Conservation (phyloP, 495 filamentous ascomycete species). For the Articulospora tetracladia region DNA sequence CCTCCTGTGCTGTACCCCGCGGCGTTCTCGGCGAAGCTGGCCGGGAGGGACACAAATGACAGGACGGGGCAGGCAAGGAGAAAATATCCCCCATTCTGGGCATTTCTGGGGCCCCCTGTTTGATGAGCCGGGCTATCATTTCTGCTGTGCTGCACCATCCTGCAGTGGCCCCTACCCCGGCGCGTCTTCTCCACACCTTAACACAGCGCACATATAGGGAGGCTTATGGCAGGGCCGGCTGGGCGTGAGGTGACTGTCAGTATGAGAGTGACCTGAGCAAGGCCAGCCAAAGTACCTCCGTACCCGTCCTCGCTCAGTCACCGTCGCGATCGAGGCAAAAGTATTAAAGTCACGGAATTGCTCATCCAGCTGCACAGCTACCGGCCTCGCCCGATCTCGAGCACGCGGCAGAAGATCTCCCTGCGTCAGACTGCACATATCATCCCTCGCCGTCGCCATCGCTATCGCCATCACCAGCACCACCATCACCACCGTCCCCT, state of each 20-base stretch:
- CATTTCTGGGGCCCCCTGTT: background rate
- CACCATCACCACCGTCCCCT: background rate
- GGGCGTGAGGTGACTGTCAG: constrained; percentile 1
- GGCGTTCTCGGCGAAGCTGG: background rate
- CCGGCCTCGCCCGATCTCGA: background rate
- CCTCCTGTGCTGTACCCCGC: background rate
- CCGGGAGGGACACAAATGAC: background rate
- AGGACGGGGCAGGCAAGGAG: background rate
- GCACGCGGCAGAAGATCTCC: background rate
- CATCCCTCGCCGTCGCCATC: no score
- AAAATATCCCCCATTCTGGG: background rate
- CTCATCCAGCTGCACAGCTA: background rate
- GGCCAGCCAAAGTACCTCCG: background rate
- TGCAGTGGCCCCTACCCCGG: no score
- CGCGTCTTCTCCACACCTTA: constrained; percentile 10
- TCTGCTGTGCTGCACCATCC: background rate
- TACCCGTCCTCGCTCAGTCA: no score
- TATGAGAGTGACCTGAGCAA: no score
- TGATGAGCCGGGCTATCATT: background rate
- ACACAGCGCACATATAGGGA: constrained; percentile 1
- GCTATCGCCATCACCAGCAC: no score
- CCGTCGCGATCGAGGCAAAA: no score
- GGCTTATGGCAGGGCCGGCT: constrained; percentile 7
- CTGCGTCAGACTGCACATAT: background rate
- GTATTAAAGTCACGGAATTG: constrained; percentile 18